These are phyloP conservation scores for Vachellia pachyceras DNA, from an alignment of 306 rosid genomes.

Conservation along the genomic window DNA sequence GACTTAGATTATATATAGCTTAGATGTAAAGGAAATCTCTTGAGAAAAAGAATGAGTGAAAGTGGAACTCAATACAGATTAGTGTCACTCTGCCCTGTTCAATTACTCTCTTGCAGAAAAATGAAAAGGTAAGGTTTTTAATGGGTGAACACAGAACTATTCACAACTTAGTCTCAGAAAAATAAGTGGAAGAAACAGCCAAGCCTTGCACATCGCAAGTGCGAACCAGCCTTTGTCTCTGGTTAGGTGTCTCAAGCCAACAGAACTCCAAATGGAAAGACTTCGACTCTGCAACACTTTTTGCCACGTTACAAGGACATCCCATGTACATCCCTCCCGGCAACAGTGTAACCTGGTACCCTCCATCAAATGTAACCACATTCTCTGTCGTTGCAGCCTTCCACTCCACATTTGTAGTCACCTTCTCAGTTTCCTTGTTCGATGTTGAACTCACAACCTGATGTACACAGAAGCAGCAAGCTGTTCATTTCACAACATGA, in stretches of 20 bases:
- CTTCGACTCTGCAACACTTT: conserved; percentile 68
- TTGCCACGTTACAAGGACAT: conserved; percentile 78
- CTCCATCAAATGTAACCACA: conserved; percentile 69
- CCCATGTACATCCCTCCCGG: conserved; percentile 98
- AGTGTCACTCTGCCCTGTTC: not conserved
- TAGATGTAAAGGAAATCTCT: not conserved
- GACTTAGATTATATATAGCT: not conserved
- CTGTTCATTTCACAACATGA: not conserved
- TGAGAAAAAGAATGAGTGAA: not conserved
- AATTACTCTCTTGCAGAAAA: conserved; percentile 31
- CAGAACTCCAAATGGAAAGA: conserved; percentile 95
- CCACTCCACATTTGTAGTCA: conserved; percentile 83
- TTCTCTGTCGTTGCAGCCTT: conserved; percentile 66
- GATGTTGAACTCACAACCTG: conserved; percentile 78
- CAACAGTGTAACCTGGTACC: conserved; percentile 77
- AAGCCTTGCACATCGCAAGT: conserved; percentile 89
- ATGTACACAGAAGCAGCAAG: conserved; percentile 22
- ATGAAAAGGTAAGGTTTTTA: not conserved
- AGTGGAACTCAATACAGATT: not conserved
- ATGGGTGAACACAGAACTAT: not conserved
- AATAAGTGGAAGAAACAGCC: conserved; percentile 93
- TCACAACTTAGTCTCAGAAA: conserved; percentile 70
- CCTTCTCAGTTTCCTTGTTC: conserved; percentile 36
- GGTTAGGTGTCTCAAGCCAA: conserved; percentile 81
- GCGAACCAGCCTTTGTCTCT: conserved; percentile 87